Percentiles rank a stretch among this genome's conserved stretches.
These are phyloP conservation scores for Aspergillus puulaauensis DNA, from an alignment of 2,329 filamentous ascomycete genomes.

Conservation along the genomic window DNA sequence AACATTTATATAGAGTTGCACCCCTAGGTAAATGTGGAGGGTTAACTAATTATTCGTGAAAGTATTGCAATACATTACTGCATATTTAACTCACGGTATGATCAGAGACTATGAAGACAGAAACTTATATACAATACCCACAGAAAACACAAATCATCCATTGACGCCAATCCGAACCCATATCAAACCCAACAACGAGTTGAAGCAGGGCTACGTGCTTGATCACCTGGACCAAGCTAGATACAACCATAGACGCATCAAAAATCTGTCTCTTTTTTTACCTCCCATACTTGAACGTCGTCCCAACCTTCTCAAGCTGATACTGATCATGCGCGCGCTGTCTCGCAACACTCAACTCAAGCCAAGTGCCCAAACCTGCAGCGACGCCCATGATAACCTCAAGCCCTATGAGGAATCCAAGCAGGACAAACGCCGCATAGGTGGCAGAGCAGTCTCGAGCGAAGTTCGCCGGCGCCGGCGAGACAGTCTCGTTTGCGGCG, in stretches of 20 bases:
- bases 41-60: no score
- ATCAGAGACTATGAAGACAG: background rate
- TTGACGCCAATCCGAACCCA: background rate
- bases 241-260: background rate
- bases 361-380: conserved; percentile 30
- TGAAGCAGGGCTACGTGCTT: background rate
- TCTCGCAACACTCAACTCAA: conserved; percentile 30
- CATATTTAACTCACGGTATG: no score
- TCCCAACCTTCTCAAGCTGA: conserved; percentile 29
- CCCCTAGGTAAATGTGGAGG: no score
- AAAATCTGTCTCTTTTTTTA: background rate
- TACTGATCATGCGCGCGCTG: conserved; percentile 24
- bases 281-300: conserved; percentile 24
- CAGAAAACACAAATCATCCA: background rate
- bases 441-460: conserved; percentile 38
- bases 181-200: background rate
- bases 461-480: conserved; percentile 36
- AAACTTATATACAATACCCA: background rate
- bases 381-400: conserved; percentile 34
- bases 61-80: no score
- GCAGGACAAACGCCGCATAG: conserved; percentile 35
- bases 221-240: background rate
- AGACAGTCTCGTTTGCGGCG: conserved; percentile 7
- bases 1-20: no score
- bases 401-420: conserved; percentile 35